Base-by-base conservation (phyloP, 768 basidiomycete species). In the Rhodosporidiobolus sp. region DNA sequence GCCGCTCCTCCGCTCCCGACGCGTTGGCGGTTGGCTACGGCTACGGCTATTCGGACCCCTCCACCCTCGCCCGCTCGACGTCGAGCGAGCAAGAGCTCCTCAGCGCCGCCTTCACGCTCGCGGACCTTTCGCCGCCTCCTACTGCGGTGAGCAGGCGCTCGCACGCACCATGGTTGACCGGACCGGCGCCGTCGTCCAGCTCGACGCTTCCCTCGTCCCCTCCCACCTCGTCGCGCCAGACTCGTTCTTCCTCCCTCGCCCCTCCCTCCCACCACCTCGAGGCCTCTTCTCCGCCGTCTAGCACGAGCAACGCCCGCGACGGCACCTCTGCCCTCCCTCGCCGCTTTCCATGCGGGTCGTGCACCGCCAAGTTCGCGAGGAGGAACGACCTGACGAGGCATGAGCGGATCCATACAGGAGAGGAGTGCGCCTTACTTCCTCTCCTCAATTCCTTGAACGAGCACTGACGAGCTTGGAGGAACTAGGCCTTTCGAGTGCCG, bases 401-500 rank as follows among this genome's bases (percentile, higher is more conserved):
- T 35, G 32, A 8, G 48, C 8, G 65, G 34, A 10, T 14, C 2
- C 65, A 66, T n/a, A 52, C 56, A 17, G 65, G 65, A 34, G 65
- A 66, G 65, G n/a, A 16, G 65, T 65, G 45, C 53, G 63, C 45
- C 34, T 32, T 24, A 12, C 22, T 59, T 26, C 3, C 45, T 32
- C 59, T 26, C 28, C 20, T 32, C 17, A 3, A 34, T 24, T 56
- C 30, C 12, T 8, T 28, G 43, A 45, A 17, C 22, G 30, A 48
- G 45, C 9, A 22, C 59, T 49, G 45, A 46, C 35, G 14, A 7
- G 28, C 26, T 14, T 12, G 3, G 8, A 32, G 1, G 19, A 0
- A 7, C 17, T 38, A 64, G 63, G 43, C 65, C 65, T 35, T 66
- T 58, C 49, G 48, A 22, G 38, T 66, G 65, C 30, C 16, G 26